Percentiles rank a stretch among this genome's conserved stretches.
Evolutionary conservation across 345 rosid species (phyloP).

Genomic region (Camelina laxa): DNA sequence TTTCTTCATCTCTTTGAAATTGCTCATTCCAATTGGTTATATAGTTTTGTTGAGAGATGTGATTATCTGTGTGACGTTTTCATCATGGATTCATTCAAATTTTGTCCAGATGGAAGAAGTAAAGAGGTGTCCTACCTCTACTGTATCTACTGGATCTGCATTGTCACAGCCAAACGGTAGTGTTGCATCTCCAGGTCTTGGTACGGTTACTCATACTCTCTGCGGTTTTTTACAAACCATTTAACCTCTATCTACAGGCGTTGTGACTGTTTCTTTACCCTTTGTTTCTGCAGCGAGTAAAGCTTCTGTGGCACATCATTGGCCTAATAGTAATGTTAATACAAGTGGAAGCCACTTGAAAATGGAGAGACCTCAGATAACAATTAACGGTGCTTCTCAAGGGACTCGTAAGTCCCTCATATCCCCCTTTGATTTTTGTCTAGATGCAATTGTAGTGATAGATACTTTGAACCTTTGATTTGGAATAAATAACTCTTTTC

Average conservation of each 20-base stretch:
- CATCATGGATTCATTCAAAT: neutral
- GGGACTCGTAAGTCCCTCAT: constrained; percentile 54
- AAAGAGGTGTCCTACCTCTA: constrained; percentile 50
- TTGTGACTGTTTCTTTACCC: constrained; percentile 44
- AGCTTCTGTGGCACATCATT: constrained; percentile 45
- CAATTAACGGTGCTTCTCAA: constrained; percentile 58
- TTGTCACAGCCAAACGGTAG: constrained; percentile 50
- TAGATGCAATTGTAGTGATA: constrained; percentile 1
- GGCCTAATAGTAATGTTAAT: constrained; percentile 46
- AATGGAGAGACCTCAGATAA: constrained; percentile 55
- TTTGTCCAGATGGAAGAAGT: constrained; percentile 78
- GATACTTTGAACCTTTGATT: constrained; percentile 19
- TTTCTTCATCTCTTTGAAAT: no score
- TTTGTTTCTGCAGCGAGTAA: constrained; percentile 47
- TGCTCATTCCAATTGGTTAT: neutral
- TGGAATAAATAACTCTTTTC: neutral
- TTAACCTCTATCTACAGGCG: constrained; percentile 50
- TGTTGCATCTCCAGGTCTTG: constrained; percentile 47
- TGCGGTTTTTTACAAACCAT: constrained; percentile 37
- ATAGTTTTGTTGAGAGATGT: neutral
- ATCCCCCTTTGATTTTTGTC: constrained; percentile 2
- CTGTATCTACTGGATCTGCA: constrained; percentile 45
- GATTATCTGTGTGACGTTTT: neutral
- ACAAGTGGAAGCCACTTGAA: constrained; percentile 51
- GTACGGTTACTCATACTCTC: constrained; percentile 45